Evolutionary conservation across 2,329 filamentous ascomycete species (phyloP).

Genomic region (Diaporthe citriasiana): DNA sequence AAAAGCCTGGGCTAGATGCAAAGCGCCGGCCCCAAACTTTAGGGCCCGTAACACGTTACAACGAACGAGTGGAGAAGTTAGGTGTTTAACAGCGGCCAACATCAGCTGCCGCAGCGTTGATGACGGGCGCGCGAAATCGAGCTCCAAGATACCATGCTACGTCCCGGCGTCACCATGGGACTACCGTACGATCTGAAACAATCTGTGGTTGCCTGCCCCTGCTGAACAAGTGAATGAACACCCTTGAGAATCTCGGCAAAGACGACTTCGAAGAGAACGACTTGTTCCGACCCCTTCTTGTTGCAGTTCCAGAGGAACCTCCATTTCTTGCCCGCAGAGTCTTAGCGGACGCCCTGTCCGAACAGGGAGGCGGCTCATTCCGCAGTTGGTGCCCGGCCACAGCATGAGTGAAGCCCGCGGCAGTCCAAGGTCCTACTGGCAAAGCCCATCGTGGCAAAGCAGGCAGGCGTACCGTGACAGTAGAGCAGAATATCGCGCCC

Average conservation of each 20-base stretch:
- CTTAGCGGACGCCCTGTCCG: not conserved
- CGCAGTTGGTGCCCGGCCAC: conserved; percentile 36
- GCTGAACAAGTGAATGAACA: conserved; percentile 13
- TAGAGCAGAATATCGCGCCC: conserved; percentile 43
- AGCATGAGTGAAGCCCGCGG: conserved; percentile 42
- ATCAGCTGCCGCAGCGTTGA: conserved; percentile 20
- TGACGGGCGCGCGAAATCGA: conserved; percentile 1
- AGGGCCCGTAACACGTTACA: conserved; percentile 38
- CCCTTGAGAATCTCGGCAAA: conserved; percentile 22
- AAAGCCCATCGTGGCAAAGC: conserved; percentile 41
- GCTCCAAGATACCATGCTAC: conserved; percentile 27
- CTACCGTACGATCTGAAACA: conserved; percentile 36
- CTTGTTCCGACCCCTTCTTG: not conserved
- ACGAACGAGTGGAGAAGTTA: conserved; percentile 39
- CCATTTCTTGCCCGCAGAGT: not conserved
- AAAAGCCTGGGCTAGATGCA: conserved; percentile 34
- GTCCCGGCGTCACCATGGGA: conserved; percentile 35
- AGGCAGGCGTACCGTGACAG: conserved; percentile 43
- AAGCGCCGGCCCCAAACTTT: conserved; percentile 37
- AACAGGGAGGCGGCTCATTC: not conserved
- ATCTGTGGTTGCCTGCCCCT: conserved; percentile 19
- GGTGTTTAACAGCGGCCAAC: conserved; percentile 12
- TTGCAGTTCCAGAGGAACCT: conserved; percentile 7
- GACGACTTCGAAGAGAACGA: not conserved
- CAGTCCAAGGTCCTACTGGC: conserved; percentile 39